Evolutionary conservation across 225 moss, liverwort and hornwort genomes (phyloP), one percentile per base, ranked within the genome.

Genomic region (Bryum argenteum): DNA sequence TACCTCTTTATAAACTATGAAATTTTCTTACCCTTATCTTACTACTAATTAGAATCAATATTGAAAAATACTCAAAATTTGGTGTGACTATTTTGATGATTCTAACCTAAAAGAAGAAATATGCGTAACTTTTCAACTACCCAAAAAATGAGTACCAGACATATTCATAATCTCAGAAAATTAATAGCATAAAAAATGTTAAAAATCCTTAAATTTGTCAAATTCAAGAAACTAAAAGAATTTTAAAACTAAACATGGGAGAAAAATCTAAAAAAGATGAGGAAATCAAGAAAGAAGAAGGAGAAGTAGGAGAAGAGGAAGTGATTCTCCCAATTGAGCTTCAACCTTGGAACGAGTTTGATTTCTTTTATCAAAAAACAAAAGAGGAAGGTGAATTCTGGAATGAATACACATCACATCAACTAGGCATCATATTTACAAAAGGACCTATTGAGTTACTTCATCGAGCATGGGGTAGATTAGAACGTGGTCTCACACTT

Each of bases 381-480:
- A 81, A 85, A 73, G 51, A 70, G 26, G 56, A 65, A 48, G 64
- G 26, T n/a, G 50, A 66, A 6, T 56, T 41, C 5, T 85, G 71
- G 79, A 79, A 66, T n/a, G 11, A 74, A 7, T 64, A 63, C 2
- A 79, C 73, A 10, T 70, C 79, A 24, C 67, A 85, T 56, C 58
- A 79, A 55, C 20, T 82, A 24, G 57, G 63, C 16, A 55, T 77
- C 5, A 79, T 85, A 28, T 82, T 82, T 65, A 50, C 79, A 43
- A 56, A 28, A 1, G 81, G 85, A 28, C 79, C 79, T 19, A 43
- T 77, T 54, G 79, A 82, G 5, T 41, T 82, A 10, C 70, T 85
- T 8, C 73, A 82, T 18, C 3, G 20, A 70, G 77, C 76, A n/a
- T 85, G 82, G 79, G 18, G 39, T 43, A 74, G 70, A 64, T 69